phyloP scores from a whole-genome alignment of 1,284 basidiomycete genomes.

The Inonotus obliquus region DNA sequence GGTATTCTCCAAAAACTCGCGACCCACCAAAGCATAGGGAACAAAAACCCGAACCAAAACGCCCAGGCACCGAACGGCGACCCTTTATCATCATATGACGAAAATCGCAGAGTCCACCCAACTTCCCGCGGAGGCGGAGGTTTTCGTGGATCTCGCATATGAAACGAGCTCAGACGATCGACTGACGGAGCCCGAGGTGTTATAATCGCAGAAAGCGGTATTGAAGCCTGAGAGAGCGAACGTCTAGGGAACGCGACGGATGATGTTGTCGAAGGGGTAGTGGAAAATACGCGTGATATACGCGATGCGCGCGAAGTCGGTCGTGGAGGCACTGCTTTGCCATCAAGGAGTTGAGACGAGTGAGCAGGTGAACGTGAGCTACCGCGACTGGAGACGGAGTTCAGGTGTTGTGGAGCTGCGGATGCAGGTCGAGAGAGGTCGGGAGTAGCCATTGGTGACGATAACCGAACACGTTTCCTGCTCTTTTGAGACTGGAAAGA shows the following conservation, averaged over 20 bases:
- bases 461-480: constrained; percentile 22
- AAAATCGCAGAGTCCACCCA: constrained; percentile 53
- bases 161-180: constrained; percentile 49
- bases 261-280: constrained; percentile 35
- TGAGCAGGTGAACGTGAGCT: constrained; percentile 34
- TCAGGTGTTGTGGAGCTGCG: constrained; percentile 34
- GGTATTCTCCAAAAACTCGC: constrained; percentile 58
- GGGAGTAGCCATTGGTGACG: constrained; percentile 17
- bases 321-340: constrained; percentile 20
- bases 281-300: constrained; percentile 30
- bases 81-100: constrained; percentile 48
- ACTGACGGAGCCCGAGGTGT: constrained; percentile 72
- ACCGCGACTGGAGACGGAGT: constrained; percentile 53
- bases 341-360: constrained; percentile 31
- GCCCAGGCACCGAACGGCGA: constrained; percentile 69
- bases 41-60: constrained; percentile 68
- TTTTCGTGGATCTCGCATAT: constrained; percentile 73
- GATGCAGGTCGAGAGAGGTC: constrained; percentile 18
- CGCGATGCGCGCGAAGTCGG: constrained; percentile 13
- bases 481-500: constrained; percentile 19
- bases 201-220: constrained; percentile 69
- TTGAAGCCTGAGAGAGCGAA: constrained; percentile 49
- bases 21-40: constrained; percentile 77
- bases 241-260: neutral
- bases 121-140: constrained; percentile 55